These are phyloP conservation scores for Yarrowia bubula DNA, from an alignment of 805 yeast species.

Conservation along the genomic window DNA sequence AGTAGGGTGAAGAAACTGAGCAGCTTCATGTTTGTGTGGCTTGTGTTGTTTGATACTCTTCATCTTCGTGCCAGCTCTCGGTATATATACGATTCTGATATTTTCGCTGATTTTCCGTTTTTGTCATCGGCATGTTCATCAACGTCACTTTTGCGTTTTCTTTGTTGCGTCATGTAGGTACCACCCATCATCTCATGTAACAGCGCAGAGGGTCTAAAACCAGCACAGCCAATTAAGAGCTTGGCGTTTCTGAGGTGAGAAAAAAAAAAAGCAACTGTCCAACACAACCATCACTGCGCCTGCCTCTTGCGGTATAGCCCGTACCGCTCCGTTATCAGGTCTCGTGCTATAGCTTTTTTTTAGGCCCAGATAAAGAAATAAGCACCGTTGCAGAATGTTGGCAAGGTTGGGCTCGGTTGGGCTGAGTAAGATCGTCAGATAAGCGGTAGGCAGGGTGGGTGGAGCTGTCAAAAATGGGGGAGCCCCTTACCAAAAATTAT, in stretches of 20 bases:
- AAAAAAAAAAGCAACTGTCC: neutral
- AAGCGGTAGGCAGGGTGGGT: no score
- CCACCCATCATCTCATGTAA: neutral
- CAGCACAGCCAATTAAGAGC: neutral
- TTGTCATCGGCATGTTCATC: neutral
- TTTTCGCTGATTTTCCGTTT: neutral
- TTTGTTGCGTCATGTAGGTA: slow-evolving; percentile 11
- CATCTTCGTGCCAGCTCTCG: neutral
- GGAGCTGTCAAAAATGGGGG: no score
- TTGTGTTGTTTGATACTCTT: no score
- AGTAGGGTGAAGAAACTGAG: neutral
- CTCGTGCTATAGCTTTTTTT: no score
- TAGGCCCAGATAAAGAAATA: no score
- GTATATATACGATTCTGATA: neutral
- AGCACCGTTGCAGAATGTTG: neutral
- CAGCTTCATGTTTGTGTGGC: neutral
- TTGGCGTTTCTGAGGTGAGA: neutral
- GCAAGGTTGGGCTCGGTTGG: neutral
- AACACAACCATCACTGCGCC: no score
- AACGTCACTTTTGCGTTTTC: neutral
- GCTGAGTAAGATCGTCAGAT: neutral
- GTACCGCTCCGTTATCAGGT: no score
- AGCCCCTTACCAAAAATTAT: no score
- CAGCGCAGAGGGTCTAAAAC: neutral
- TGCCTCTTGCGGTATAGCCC: no score